Conservation (phyloP, 345 rosid genomes). For the Populus alba region DNA sequence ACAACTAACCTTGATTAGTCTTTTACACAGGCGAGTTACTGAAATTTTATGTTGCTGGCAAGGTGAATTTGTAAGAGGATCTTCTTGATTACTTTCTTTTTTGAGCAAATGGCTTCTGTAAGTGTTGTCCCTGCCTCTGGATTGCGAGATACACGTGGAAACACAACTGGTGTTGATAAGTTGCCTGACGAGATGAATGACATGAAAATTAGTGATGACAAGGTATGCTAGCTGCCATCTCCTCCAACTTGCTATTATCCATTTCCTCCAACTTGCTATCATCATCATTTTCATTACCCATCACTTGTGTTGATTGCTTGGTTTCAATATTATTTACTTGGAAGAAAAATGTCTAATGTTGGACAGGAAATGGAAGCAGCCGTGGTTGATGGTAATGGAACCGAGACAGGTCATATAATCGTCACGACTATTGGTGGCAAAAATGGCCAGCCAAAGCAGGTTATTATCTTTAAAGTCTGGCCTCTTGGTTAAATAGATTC, state of each 20-base stretch:
- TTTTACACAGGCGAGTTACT: slow-evolving; percentile 9
- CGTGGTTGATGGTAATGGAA: slow-evolving; percentile 79
- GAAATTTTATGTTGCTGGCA: background rate
- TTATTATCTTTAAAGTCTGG: slow-evolving; percentile 19
- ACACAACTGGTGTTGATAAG: slow-evolving; percentile 59
- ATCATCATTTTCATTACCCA: background rate
- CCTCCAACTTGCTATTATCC: background rate
- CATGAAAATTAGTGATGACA: slow-evolving; percentile 90
- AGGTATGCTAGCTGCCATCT: slow-evolving; percentile 34
- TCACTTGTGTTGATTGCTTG: background rate
- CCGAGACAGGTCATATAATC: slow-evolving; percentile 79
- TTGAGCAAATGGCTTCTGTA: slow-evolving; percentile 57
- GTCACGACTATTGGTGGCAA: slow-evolving; percentile 82
- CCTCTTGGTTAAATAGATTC: background rate
- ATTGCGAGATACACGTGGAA: slow-evolving; percentile 50
- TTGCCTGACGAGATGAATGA: slow-evolving; percentile 83
- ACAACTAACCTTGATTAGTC: background rate
- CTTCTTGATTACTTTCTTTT: background rate
- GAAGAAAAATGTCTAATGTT: slow-evolving; percentile 4
- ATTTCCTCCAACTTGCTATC: background rate
- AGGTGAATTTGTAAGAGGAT: slow-evolving; percentile 9
- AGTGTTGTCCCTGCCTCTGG: slow-evolving; percentile 52
- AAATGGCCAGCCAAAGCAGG: slow-evolving; percentile 83
- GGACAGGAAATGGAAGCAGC: slow-evolving; percentile 84
- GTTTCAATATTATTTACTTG: background rate